Base-by-base conservation (phyloP, 352 stramenopile species). In the Pseudoperonospora humuli region DNA sequence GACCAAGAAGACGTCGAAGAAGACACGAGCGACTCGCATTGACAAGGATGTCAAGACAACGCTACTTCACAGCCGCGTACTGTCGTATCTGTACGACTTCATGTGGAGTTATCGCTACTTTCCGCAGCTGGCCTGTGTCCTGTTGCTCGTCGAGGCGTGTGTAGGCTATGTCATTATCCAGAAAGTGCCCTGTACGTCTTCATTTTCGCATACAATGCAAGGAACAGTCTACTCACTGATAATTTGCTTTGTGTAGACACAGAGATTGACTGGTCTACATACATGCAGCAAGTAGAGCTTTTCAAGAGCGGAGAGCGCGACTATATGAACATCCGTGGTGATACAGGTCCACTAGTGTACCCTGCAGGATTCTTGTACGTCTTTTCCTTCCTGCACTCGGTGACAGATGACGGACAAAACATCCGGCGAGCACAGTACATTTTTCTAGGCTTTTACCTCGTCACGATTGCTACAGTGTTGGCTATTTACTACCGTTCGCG, bases 201-300 rank as follows among this genome's bases (percentile, higher is more conserved):
- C 6, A 13, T 11, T 45, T 26, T 9, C 39, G 5, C 24, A 37
- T 23, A 19, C 18, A 28, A 28, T 27, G 17, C 6, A 28, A 19
- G 7, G 13, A 3, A 19, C 19, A 29, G 1, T 3, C n/a, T 31
- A 15, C 23, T 32, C 13, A 24, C 34, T 15, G 8, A 7, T 24
- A 3, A n/a, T 0, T 33, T 24, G 13, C 7, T 9, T 33, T 51
- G 3, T 28, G 14, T 27, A 87, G 75, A 99, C 72, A 99, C 96
- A 28, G 95, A 99, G 73, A 99, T 99, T 56, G 96, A 99, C 69
- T 99, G 95, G 95, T 78, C 87, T 51, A 95, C 96, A 11, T 99
- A 99, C 75, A 99, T 99, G 96, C 75, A 98, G 75, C 90, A 99
- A 67, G 95, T 99, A 19, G 75, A 84, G 47, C 58, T 77, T 21